phyloP scores from a whole-genome alignment of 768 basidiomycete species.

The Amanita exitialis region DNA sequence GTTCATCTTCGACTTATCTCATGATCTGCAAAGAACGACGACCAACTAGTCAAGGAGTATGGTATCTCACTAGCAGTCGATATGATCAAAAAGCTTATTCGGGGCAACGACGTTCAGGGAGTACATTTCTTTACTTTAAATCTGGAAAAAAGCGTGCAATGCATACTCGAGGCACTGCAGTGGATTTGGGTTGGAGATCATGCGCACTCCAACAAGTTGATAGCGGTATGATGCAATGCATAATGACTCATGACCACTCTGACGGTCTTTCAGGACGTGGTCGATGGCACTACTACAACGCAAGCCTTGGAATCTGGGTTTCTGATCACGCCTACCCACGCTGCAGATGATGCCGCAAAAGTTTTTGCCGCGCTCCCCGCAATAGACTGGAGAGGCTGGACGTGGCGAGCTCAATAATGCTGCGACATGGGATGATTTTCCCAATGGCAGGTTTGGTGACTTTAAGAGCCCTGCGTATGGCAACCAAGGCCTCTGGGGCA shows the following conservation, averaged over 20 bases:
- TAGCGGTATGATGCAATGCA: conserved; percentile 33
- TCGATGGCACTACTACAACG: conserved; percentile 19
- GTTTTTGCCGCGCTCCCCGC: conserved; percentile 39
- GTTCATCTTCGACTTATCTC: background rate
- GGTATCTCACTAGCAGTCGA: conserved; percentile 80
- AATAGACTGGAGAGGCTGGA: conserved; percentile 46
- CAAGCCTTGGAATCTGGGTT: conserved; percentile 23
- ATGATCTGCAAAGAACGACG: conserved; percentile 58
- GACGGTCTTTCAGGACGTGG: conserved; percentile 24
- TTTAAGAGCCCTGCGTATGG: conserved; percentile 97
- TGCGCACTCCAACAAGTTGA: conserved; percentile 48
- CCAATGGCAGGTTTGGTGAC: conserved; percentile 97
- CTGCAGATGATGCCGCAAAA: conserved; percentile 51
- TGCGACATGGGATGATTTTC: conserved; percentile 89
- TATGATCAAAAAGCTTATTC: conserved; percentile 58
- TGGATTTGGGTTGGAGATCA: conserved; percentile 49
- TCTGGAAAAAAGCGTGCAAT: conserved; percentile 89
- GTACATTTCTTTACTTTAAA: conserved; percentile 96
- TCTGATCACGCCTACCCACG: conserved; percentile 54
- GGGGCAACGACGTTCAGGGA: conserved; percentile 50
- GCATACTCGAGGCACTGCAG: conserved; percentile 68
- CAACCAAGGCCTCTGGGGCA: conserved; percentile 68
- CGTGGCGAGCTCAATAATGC: conserved; percentile 71
- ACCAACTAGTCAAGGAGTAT: conserved; percentile 88
- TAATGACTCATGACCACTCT: background rate